Base-by-base conservation (phyloP, 2,329 filamentous ascomycete species). In the Albifimbria verrucaria region DNA sequence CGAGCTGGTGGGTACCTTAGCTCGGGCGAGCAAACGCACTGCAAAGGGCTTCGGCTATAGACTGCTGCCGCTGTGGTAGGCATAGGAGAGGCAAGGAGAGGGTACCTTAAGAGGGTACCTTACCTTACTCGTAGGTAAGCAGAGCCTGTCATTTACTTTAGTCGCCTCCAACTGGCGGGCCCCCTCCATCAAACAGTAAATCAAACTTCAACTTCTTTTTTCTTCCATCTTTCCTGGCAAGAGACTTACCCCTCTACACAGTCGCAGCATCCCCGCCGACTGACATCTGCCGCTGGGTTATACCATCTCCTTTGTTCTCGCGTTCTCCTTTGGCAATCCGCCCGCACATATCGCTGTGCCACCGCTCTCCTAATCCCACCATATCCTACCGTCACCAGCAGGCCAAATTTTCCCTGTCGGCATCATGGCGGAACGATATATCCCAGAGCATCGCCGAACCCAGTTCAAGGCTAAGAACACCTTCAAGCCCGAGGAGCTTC, bases 381-480 rank as follows among this genome's bases (percentile, higher is more conserved):
- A 54, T 50, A 51, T 59, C 51, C 57, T 60, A 54, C 46, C 21
- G 45, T 58, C 45, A 42, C 44, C 36, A 49, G 54, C 50, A 52
- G 44, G 22, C 42, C 18, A 44, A 44, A 44, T 23, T 23, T 44
- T 23, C 12, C 22, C 7, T 28, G 53, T 70, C 70, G 71, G 71
- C 74, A 87, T 66, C 78, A 99, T 99, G 94, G 89, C 94, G 75
- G 94, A 99, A 75, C 90, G 94, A 69, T 99, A 97, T 81, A 99
- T 99, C 70, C 94, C 94, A 74, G 94, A 99, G 81, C 94, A 99
- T 82, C 92, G 94, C 75, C 92, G 94, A 72, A 97, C 91, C 62
- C 92, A 96, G 80, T 99, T 96, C 87, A 99, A 99, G 88, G 94
- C 94, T 52, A 97, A 97, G 85, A 93, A 90, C 77, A 91, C 91